A percentile compares a stretch with the other conserved stretches of the same genome.
phyloP scores from a whole-genome alignment of 176 grass and related monocot genomes.

The Musa beccarii region DNA sequence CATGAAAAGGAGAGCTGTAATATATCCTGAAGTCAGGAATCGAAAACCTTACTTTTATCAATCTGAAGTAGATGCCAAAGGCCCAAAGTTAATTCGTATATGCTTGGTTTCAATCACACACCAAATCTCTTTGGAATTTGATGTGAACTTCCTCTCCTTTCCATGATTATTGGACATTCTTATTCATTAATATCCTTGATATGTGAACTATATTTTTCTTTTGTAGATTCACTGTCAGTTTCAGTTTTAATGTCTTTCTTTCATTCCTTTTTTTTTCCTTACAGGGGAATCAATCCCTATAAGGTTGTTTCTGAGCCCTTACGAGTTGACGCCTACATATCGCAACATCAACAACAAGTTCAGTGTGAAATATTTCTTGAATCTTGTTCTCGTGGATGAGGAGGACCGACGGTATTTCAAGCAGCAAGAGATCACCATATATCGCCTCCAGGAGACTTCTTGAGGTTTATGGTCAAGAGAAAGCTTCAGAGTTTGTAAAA shows the following conservation, averaged over 20 bases:
- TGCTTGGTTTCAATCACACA: not conserved
- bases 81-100: too few species aligned
- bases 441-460: constrained; percentile 43
- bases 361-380: constrained; percentile 92
- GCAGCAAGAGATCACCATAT: constrained; percentile 90
- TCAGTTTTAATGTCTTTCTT: not conserved
- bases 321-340: constrained; percentile 49
- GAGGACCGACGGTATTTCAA: constrained; percentile 98
- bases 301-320: constrained; percentile 72
- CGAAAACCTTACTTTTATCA: too few species aligned
- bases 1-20: too few species aligned
- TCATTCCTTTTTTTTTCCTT: not conserved
- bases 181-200: not conserved
- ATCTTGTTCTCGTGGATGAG: constrained; percentile 91
- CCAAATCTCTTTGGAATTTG: not conserved
- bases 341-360: constrained; percentile 95
- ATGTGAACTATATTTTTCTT: not conserved
- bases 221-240: not conserved
- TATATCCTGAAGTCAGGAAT: too few species aligned
- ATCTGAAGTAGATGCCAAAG: too few species aligned
- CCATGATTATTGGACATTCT: too few species aligned
- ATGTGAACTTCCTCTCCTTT: too few species aligned
- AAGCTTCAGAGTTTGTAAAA: not conserved
- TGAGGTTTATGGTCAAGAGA: not conserved
- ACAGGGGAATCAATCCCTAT: constrained; percentile 54